Conservation (phyloP, 805 yeast species). For the Limtongozyma cylindracea region DNA sequence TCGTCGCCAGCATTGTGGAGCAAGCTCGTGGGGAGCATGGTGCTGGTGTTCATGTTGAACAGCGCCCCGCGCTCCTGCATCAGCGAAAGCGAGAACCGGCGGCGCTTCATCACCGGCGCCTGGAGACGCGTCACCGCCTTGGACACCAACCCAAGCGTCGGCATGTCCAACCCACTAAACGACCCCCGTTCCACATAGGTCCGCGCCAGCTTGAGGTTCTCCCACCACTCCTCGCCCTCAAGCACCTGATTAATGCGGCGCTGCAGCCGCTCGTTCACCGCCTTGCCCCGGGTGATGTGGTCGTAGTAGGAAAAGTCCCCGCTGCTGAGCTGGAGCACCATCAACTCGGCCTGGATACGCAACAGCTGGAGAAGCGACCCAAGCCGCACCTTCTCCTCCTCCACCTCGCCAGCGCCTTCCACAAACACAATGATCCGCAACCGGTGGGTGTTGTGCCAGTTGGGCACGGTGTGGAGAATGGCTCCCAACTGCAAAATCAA, state of each 20-base stretch:
- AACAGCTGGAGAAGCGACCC: constrained; percentile 40
- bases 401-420: constrained; percentile 44
- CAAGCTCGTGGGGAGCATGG: no score
- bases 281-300: constrained; percentile 47
- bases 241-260: constrained; percentile 24
- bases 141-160: constrained; percentile 1
- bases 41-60: no score
- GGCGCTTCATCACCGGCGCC: no score
- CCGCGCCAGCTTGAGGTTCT: no score
- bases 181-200: no score
- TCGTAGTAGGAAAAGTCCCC: constrained; percentile 38
- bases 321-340: constrained; percentile 42
- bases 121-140: no score
- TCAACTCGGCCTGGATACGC: constrained; percentile 63
- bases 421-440: constrained; percentile 79
- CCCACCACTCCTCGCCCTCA: constrained; percentile 71
- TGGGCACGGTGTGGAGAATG: constrained; percentile 75
- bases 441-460: constrained; percentile 60
- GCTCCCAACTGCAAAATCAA: constrained; percentile 86
- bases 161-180: not conserved
- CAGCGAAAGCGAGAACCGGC: no score
- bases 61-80: no score
- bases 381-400: constrained; percentile 43
- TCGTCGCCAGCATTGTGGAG: no score
- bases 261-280: constrained; percentile 7